Percentiles rank a stretch among this genome's conserved stretches.
Conservation (phyloP, 345 rosid genomes). For the Bretschneidera sinensis region DNA sequence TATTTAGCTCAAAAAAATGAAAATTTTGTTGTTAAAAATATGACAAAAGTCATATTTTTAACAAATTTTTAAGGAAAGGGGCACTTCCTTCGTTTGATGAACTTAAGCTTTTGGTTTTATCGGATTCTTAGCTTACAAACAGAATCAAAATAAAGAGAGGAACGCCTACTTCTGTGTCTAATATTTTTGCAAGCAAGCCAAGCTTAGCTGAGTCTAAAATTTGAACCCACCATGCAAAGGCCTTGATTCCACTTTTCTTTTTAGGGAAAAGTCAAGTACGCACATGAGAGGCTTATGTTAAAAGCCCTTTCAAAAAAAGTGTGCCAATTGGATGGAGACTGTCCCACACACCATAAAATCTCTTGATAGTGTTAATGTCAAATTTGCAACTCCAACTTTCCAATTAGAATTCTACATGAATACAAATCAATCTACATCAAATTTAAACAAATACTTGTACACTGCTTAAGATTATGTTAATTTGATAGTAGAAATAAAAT, state of each 20-base stretch:
- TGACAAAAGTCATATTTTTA: conserved; percentile 2
- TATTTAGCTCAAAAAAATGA: conserved; percentile 6
- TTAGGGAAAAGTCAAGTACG: conserved; percentile 15
- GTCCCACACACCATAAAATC: not conserved
- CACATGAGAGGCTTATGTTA: conserved; percentile 13
- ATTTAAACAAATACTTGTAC: no score
- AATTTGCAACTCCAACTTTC: conserved; percentile 11
- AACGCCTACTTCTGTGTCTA: no score
- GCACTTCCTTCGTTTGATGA: not conserved
- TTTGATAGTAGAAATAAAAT: no score
- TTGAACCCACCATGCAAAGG: conserved; percentile 4
- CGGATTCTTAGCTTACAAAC: conserved; percentile 4
- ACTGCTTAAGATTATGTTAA: no score
- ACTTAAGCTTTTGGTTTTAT: conserved; percentile 6
- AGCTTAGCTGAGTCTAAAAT: not conserved
- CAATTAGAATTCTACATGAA: conserved; percentile 10
- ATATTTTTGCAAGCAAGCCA: conserved; percentile 8
- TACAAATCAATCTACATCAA: not conserved
- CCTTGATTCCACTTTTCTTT: conserved; percentile 8
- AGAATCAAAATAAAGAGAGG: not conserved
- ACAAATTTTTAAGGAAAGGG: not conserved
- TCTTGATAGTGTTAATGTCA: conserved; percentile 8
- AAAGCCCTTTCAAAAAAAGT: conserved; percentile 14
- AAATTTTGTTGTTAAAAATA: conserved; percentile 2
- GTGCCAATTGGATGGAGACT: conserved; percentile 12